Percentiles rank a stretch among this genome's conserved stretches.
Conservation (phyloP, 2,329 filamentous ascomycete genomes). For the Ophiosphaerella korrae region DNA sequence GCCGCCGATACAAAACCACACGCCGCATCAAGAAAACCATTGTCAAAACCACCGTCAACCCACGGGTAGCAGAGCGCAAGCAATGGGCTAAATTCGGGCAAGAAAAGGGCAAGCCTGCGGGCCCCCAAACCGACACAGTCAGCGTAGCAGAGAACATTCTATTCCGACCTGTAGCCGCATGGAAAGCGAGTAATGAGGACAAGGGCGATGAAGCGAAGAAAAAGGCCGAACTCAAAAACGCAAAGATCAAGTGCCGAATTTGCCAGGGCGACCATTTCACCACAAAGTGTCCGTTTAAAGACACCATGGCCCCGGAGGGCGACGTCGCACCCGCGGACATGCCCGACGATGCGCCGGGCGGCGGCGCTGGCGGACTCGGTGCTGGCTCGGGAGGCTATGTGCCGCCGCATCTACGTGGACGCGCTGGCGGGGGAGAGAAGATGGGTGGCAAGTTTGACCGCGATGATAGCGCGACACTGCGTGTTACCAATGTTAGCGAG, state of each 20-base stretch:
- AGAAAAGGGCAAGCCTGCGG: constrained; percentile 81
- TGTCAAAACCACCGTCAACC: constrained; percentile 93
- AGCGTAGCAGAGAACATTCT: constrained; percentile 97
- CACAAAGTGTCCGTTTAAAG: constrained; percentile 98
- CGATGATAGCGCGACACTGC: constrained; percentile 93
- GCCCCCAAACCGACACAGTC: constrained; percentile 87
- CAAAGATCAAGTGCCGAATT: constrained; percentile 99
- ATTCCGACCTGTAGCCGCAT: constrained; percentile 91
- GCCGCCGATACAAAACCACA: constrained; percentile 96
- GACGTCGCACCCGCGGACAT: constrained; percentile 53
- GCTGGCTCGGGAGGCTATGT: constrained; percentile 84
- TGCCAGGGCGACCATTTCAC: constrained; percentile 99
- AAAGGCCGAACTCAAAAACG: constrained; percentile 82
- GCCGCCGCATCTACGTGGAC: constrained; percentile 87
- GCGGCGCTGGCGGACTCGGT: constrained; percentile 62
- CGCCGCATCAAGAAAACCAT: constrained; percentile 92
- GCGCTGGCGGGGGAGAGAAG: constrained; percentile 74
- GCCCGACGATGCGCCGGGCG: constrained; percentile 52
- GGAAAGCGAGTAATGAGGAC: constrained; percentile 84
- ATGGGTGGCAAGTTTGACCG: constrained; percentile 95
- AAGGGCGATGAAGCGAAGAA: constrained; percentile 74
- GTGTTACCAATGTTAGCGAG: constrained; percentile 98
- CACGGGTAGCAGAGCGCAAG: constrained; percentile 92
- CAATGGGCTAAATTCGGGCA: constrained; percentile 91
- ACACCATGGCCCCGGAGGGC: constrained; percentile 89